These are phyloP conservation scores for Hyphopichia homilentoma DNA, from an alignment of 805 yeast species.

Conservation along the genomic window DNA sequence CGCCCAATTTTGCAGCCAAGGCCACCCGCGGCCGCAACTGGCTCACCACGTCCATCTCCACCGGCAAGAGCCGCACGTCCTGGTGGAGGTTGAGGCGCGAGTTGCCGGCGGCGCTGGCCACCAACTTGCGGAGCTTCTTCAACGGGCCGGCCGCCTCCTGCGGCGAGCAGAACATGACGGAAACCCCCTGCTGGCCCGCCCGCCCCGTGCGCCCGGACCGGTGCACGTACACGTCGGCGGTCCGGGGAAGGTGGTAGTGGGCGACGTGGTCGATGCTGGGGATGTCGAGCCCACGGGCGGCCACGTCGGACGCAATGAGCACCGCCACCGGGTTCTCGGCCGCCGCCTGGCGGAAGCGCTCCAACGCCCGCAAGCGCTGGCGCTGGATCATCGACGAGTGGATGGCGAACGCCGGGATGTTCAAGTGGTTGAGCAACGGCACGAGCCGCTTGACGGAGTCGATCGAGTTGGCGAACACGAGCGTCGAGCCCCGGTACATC, in stretches of 20 bases:
- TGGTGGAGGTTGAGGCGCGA: conserved; percentile 32
- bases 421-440: conserved; percentile 67
- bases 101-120: conserved; percentile 27
- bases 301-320: conserved; percentile 92
- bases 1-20: conserved; percentile 73
- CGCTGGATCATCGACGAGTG: conserved; percentile 96
- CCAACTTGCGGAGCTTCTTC: conserved; percentile 61
- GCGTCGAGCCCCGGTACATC: conserved; percentile 83
- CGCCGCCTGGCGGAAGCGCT: conserved; percentile 63
- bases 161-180: conserved; percentile 88
- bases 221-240: conserved; percentile 93
- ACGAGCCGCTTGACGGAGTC: conserved; percentile 87
- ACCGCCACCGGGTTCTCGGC: conserved; percentile 52
- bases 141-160: conserved; percentile 90
- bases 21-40: conserved; percentile 68
- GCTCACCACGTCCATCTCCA: conserved; percentile 69
- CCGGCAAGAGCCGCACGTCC: conserved; percentile 65
- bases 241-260: conserved; percentile 91
- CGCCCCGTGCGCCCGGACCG: conserved; percentile 99
- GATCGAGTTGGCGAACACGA: conserved; percentile 92
- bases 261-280: conserved; percentile 89
- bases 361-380: conserved; percentile 82
- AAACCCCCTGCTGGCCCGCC: conserved; percentile 92
- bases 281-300: conserved; percentile 96
- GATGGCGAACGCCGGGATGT: conserved; percentile 67